Base-by-base conservation (phyloP, 2,329 filamentous ascomycete species). In the Stemphylium beticola region DNA sequence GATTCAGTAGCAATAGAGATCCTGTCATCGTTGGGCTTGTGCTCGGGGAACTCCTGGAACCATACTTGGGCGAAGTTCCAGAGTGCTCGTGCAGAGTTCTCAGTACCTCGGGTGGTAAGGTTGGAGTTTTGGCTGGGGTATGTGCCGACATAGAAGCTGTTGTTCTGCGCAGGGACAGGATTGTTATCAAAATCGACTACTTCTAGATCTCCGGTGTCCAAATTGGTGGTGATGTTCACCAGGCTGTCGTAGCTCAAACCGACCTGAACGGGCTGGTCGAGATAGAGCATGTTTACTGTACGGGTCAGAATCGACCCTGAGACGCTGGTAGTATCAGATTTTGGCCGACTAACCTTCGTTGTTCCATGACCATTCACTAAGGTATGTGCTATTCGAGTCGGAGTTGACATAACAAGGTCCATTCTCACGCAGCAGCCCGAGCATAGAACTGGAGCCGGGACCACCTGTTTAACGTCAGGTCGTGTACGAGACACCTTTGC, bases 311-410 rank as follows among this genome's bases (percentile, higher is more conserved):
- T 7, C 12, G 7, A 22, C n/a, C 4, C 20, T 8, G 0, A 3
- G 3, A 0, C 8, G 15, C 11, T 9, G 29, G 11, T 32, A 18
- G 8, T 3, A 29, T 22, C 1, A 5, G 18, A 2, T n/a, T 2
- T 2, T 1, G 24, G 31, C 5, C 17, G 4, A 14, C 40, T 32
- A 18, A 51, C 52, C 47, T 49, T 86, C 78, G 52, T 84, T 83
- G 59, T 87, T 88, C 83, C 85, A 88, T 0, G 83, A 83, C 77
- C 81, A 86, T 2, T 83, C 80, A 62, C 87, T 88, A 6, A 78
- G 50, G n/a, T 68, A 67, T 0, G 77, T 79, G 0, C 74, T 75
- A 56, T 83, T 85, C 0, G 81, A 82, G 57, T 86, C 82, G 3
- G 71, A 57, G 39, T 82, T 80, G 29, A 87, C 77, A 12, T 62